These are phyloP conservation scores for Linum usitatissimum DNA, from an alignment of 345 rosid species.

Conservation along the genomic window DNA sequence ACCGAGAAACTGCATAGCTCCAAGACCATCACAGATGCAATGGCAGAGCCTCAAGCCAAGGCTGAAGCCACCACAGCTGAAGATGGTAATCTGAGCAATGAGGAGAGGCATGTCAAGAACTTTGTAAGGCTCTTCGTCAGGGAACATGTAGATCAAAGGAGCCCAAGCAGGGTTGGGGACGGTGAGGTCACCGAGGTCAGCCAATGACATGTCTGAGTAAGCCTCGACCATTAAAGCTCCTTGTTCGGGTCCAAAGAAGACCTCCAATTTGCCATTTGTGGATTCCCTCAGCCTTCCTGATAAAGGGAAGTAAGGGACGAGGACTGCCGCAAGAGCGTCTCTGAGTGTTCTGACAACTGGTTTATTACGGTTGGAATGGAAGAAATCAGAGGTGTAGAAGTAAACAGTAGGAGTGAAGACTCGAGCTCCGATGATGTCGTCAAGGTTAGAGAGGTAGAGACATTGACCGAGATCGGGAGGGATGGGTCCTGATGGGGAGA, in stretches of 20 bases:
- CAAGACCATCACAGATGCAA: conserved; percentile 82
- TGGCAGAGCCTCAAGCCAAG: conserved; percentile 80
- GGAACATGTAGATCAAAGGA: conserved; percentile 53
- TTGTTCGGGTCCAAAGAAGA: conserved; percentile 58
- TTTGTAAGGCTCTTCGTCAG: conserved; percentile 67
- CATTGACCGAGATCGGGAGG: conserved; percentile 33
- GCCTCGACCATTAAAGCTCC: conserved; percentile 79
- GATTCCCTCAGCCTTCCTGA: conserved; percentile 69
- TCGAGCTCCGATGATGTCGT: conserved; percentile 65
- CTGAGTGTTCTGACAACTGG: conserved; percentile 27
- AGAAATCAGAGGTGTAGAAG: conserved; percentile 32
- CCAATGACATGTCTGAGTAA: conserved; percentile 34
- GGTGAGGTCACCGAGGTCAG: conserved; percentile 62
- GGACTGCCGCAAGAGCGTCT: conserved; percentile 46
- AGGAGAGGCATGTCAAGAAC: conserved; percentile 71
- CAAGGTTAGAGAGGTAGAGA: conserved; percentile 85
- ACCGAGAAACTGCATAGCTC: conserved; percentile 81
- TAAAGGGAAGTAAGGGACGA: conserved; percentile 79
- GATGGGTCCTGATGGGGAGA: conserved; percentile 48
- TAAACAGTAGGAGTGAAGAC: conserved; percentile 84
- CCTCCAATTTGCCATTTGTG: conserved; percentile 53
- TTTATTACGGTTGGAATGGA: conserved; percentile 8
- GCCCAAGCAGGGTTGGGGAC: conserved; percentile 89
- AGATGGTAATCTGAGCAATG: conserved; percentile 69
- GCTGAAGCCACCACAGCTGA: conserved; percentile 77